Conservation (phyloP, 2,329 filamentous ascomycete genomes). For the Colletotrichum tropicicola region DNA sequence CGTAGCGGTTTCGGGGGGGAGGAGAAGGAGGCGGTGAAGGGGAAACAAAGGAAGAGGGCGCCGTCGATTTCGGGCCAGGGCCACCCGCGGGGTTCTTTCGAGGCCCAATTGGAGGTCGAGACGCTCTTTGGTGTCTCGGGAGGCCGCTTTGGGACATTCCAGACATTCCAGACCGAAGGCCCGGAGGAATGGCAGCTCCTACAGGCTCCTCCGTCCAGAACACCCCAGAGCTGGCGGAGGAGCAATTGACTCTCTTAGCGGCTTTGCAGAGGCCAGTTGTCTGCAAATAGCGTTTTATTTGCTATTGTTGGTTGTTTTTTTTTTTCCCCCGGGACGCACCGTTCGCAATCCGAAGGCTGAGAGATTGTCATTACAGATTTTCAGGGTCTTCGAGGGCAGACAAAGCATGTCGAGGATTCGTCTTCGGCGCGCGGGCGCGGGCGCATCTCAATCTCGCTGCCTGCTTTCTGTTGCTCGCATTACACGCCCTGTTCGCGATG, state of each 20-base stretch:
- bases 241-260: not conserved
- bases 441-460: too few relatives aligned
- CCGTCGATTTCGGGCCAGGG: too few relatives aligned
- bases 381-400: not conserved
- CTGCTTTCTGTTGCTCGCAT: too few relatives aligned
- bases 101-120: not conserved
- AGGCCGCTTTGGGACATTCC: slow-evolving; percentile 15
- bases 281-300: not conserved
- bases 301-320: not conserved
- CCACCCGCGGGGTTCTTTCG: too few relatives aligned
- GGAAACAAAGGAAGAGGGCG: too few relatives aligned
- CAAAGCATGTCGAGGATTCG: not conserved
- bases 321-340: not conserved
- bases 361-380: not conserved
- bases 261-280: not conserved
- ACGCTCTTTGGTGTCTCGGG: too few relatives aligned
- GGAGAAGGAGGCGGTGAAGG: too few relatives aligned
- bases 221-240: not conserved
- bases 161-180: not conserved
- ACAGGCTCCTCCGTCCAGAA: not conserved
- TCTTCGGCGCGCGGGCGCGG: too few relatives aligned
- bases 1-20: too few relatives aligned
- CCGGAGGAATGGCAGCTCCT: not conserved
- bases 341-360: not conserved
- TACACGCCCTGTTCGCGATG: too few relatives aligned